Conservation (phyloP, 768 basidiomycete genomes). For the Mycena galericulata region DNA sequence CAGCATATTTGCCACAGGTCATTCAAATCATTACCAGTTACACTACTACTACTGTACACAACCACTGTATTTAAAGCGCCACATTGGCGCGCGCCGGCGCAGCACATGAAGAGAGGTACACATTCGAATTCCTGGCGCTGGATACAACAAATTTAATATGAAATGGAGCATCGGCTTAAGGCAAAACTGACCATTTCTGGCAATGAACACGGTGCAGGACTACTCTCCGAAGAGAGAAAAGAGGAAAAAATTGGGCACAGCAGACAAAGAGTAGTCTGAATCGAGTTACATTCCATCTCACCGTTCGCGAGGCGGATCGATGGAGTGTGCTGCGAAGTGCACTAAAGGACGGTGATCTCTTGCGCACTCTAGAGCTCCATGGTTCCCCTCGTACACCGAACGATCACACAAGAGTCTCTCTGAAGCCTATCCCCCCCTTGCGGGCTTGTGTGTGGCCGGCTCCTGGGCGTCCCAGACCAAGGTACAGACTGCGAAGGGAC, state of each 20-base stretch:
- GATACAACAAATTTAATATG: too few species aligned
- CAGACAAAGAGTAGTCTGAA: constrained; percentile 81
- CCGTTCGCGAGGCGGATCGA: constrained; percentile 34
- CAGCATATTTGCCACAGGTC: too few species aligned
- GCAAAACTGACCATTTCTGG: not conserved
- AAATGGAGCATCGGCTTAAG: too few species aligned
- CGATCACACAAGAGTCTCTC: constrained; percentile 15
- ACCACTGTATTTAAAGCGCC: too few species aligned
- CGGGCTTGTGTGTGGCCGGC: not conserved
- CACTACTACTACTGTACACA: too few species aligned
- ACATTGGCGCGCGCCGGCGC: too few species aligned
- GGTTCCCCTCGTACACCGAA: constrained; percentile 38
- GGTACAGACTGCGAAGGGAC: constrained; percentile 32
- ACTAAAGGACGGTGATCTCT: constrained; percentile 64
- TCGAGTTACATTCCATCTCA: constrained; percentile 62
- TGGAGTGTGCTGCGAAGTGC: constrained; percentile 71
- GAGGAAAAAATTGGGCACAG: constrained; percentile 51
- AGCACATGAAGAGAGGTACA: too few species aligned
- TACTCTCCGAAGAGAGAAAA: constrained; percentile 35
- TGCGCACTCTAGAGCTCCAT: constrained; percentile 35
- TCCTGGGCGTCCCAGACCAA: constrained; percentile 22
- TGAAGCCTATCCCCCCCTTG: constrained; percentile 12
- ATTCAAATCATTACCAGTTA: too few species aligned
- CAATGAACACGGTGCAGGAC: not conserved
- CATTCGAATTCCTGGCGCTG: too few species aligned